phyloP scores from a whole-genome alignment of 1,284 basidiomycete genomes.

The Schizopora paradoxa region DNA sequence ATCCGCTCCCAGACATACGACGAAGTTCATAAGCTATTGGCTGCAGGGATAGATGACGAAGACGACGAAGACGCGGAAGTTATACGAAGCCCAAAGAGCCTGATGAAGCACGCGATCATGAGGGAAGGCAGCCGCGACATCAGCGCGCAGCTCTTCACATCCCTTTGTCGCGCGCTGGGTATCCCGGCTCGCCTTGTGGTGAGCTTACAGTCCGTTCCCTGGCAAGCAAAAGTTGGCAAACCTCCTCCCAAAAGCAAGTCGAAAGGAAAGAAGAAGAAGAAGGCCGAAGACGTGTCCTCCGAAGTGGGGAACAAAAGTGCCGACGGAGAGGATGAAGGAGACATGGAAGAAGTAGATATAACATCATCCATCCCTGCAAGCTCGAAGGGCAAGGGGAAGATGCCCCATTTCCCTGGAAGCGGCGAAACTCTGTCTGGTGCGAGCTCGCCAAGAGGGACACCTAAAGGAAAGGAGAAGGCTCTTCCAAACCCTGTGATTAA shows the following conservation, averaged over 20 bases:
- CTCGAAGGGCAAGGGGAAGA: constrained; percentile 13
- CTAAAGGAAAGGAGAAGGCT: constrained; percentile 26
- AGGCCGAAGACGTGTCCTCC: constrained; percentile 2
- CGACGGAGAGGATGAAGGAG: constrained; percentile 29
- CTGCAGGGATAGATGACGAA: constrained; percentile 34
- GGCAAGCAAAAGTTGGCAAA: constrained; percentile 61
- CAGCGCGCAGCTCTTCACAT: constrained; percentile 89
- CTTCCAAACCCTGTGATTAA: constrained; percentile 43
- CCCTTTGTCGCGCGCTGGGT: constrained; percentile 80
- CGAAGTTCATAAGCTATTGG: constrained; percentile 28
- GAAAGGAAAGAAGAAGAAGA: constrained; percentile 33
- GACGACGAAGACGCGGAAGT: constrained; percentile 60
- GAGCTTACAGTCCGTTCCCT: constrained; percentile 88
- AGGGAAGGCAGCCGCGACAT: constrained; percentile 80
- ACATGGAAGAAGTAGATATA: constrained; percentile 37
- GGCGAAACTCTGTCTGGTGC: constrained; percentile 15
- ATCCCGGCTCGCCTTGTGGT: constrained; percentile 87
- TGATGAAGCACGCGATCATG: constrained; percentile 87
- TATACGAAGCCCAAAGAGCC: constrained; percentile 72
- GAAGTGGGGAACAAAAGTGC: constrained; percentile 21
- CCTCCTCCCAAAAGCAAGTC: constrained; percentile 39
- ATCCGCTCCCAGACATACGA: constrained; percentile 73
- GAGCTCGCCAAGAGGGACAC: constrained; percentile 23
- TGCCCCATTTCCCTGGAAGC: constrained; percentile 13
- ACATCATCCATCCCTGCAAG: constrained; percentile 15